Base-by-base conservation (phyloP, 108 stramenopile genomes). In the Fistulifera pelliculosa region DNA sequence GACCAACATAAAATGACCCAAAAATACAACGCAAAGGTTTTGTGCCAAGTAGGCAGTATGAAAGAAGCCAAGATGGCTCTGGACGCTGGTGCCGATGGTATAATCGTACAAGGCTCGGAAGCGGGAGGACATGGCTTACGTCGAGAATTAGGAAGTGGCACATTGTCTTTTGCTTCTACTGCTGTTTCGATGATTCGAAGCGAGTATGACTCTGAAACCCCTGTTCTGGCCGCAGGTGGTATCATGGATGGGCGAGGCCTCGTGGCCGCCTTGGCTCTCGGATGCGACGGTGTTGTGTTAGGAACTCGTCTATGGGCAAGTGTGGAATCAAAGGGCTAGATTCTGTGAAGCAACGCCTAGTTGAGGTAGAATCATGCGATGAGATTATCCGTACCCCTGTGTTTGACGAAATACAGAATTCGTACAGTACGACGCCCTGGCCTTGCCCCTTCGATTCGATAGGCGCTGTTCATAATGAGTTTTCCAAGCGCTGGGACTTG, bases 111-210 rank as follows among this genome's bases (percentile, higher is more conserved):
- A 53, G 88, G 88, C 25, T 58, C 61, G 8, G 88, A 90, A 49
- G 83, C 84, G 0, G 88, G 88, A 40, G 88, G 88, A 6, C 83
- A 90, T 68, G 83, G 88, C 0, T 54, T 83, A 1, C 64, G 83
- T 24, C 73, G 81, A 14, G 81, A 83, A 17, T 35, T 84, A 11
- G 83, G 81, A 44, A 72, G 56, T 35, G 74, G 77, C 16, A 76
- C 88, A 13, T 60, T 85, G 60, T 53, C 76, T 25, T 55, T 89
- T 28, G 66, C 75, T 10, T 53, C 81, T 19, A 66, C 68, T 40
- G 22, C 79, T 8, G 77, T 73, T 21, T 45, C 55, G 25, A 21
- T 77, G 21, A 11, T 47, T 47, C 19, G 38, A 16, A 43, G 38
- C 15, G 42, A 45, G 40, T 44, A 49, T 18, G 17, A 44, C 19